A percentile compares a stretch with the other conserved stretches of the same genome.
phyloP scores from a whole-genome alignment of 2,329 filamentous ascomycete genomes.

The Fusarium sp. region DNA sequence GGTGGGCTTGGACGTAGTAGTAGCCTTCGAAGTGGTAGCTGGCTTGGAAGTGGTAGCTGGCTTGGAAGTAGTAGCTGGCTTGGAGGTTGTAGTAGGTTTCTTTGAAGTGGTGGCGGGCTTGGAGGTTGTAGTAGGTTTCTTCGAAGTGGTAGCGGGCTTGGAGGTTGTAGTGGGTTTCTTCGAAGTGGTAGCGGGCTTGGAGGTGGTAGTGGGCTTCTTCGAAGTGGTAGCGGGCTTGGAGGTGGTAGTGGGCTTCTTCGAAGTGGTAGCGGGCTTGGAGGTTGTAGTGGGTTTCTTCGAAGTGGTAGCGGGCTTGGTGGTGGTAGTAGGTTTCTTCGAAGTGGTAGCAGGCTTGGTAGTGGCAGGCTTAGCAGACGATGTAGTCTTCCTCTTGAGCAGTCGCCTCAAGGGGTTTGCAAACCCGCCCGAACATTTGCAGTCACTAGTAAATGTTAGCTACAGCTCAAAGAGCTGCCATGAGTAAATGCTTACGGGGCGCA shows the following conservation, averaged over 20 bases:
- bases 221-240: not conserved
- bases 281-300: not conserved
- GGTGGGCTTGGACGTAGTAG: not conserved
- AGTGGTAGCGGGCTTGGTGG: not conserved
- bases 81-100: not conserved
- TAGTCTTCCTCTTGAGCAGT: not conserved
- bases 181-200: not conserved
- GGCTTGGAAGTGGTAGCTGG: not conserved
- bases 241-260: not conserved
- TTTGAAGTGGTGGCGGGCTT: not conserved
- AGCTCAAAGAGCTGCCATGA: not conserved
- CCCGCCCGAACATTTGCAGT: slow-evolving; percentile 11
- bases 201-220: not conserved
- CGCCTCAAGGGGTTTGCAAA: slow-evolving; percentile 1
- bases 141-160: not conserved
- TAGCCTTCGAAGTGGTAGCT: not conserved
- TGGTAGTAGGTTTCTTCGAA: not conserved
- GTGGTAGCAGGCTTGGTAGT: not conserved
- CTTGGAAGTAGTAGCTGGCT: not conserved
- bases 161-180: not conserved
- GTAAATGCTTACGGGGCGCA: slow-evolving; percentile 9
- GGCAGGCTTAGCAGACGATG: not conserved
- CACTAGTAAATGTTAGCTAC: slow-evolving; percentile 1
- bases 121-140: not conserved
- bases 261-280: not conserved